These are phyloP conservation scores for Chlorencoelia australis DNA, from an alignment of 2,329 filamentous ascomycete genomes.

Conservation along the genomic window DNA sequence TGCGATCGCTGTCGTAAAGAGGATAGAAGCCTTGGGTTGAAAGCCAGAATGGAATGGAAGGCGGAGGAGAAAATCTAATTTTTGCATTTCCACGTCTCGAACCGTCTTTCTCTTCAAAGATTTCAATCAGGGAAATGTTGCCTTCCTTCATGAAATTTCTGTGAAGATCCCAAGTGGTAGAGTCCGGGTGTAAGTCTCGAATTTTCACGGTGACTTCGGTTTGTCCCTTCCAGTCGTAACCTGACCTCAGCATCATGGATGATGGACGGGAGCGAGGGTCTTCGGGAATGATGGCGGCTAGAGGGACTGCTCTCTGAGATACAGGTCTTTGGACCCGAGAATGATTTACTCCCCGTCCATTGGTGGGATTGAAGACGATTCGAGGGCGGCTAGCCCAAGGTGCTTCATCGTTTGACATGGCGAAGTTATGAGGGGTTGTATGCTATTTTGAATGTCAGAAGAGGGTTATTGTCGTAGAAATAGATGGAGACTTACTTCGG, in stretches of 20 bases:
- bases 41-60: conserved; percentile 42
- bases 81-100: conserved; percentile 32
- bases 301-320: no score
- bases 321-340: no score
- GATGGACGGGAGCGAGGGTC: no score
- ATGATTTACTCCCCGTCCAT: no score
- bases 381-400: no score
- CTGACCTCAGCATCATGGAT: background rate
- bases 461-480: no score
- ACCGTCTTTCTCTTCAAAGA: conserved; percentile 36
- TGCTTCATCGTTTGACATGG: no score
- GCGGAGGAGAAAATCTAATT: conserved; percentile 49
- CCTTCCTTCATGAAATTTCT: background rate
- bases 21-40: background rate
- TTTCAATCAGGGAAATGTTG: conserved; percentile 42
- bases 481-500: no score
- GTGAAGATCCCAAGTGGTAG: conserved; percentile 1
- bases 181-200: background rate
- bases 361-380: no score
- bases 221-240: background rate
- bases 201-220: background rate
- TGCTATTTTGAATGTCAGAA: no score
- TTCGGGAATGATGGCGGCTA: no score
- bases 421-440: no score
- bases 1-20: background rate